Evolutionary conservation across 371 early-diverging fungal genomes (phyloP).

Genomic region (Sporodiniella umbellata): DNA sequence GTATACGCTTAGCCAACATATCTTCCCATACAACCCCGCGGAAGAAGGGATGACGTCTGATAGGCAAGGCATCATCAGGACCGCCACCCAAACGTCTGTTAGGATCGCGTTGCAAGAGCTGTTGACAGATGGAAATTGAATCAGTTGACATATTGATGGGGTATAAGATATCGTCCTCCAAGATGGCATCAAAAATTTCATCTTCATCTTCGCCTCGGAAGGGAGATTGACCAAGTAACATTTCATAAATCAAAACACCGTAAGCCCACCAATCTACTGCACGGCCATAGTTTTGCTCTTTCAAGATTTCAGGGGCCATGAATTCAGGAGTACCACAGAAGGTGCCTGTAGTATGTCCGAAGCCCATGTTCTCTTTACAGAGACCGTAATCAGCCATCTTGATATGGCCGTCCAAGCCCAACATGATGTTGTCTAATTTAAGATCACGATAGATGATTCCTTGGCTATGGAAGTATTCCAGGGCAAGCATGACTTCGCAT

Average conservation of each 20-base stretch:
- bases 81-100: constrained; percentile 82
- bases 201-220: constrained; percentile 95
- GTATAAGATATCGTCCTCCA: constrained; percentile 88
- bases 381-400: constrained; percentile 99
- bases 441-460: constrained; percentile 97
- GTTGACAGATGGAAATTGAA: constrained; percentile 83
- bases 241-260: constrained; percentile 97
- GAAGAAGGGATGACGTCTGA: constrained; percentile 95
- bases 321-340: constrained; percentile 99
- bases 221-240: constrained; percentile 91
- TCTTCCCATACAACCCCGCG: constrained; percentile 92
- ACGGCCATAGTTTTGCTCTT: constrained; percentile 88
- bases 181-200: constrained; percentile 92
- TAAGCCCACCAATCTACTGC: constrained; percentile 99
- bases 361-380: constrained; percentile 93
- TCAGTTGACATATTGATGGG: constrained; percentile 88
- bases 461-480: constrained; percentile 94
- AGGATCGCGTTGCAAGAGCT: constrained; percentile 90
- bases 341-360: constrained; percentile 79
- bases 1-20: constrained; percentile 73
- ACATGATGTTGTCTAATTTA: constrained; percentile 97
- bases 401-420: constrained; percentile 92
- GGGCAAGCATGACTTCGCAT: constrained; percentile 91
- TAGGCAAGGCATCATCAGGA: constrained; percentile 78
- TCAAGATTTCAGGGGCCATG: constrained; percentile 99